Base-by-base conservation (phyloP, 352 stramenopile species). In the Thraustochytrium sp. region DNA sequence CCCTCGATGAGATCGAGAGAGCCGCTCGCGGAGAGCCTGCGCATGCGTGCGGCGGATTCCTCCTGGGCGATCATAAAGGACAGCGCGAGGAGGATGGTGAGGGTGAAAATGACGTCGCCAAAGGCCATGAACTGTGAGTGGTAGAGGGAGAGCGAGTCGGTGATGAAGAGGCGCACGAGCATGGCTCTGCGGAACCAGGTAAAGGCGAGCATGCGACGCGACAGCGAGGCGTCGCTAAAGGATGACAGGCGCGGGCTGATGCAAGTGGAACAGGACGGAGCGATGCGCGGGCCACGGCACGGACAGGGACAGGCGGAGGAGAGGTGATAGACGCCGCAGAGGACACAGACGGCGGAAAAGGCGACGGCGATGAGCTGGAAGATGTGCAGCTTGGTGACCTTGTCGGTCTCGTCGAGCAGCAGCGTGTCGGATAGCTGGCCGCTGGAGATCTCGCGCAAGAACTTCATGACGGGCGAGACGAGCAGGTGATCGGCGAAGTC, bases 131-230 rank as follows among this genome's bases (percentile, higher is more conserved):
- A 80, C 53, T 80, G 68, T 13, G 68, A 80, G 3, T 80, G 68
- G 38, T 80, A 80, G 4, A 80, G 42, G 26, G 68, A 44, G 3
- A 80, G 53, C 34, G 68, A 80, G 68, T 80, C 68, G 29, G 68
- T 65, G 38, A 80, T 80, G 37, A 80, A 80, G 31, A 80, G 53
- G 51, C 68, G 68, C n/a, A 80, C 68, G 31, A 80, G 68, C 68
- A 80, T 80, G 23, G 68, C 76, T 40, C 68, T 61, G 23, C 68
- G 46, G 42, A 80, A 80, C 68, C 68, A 80, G 31, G 63, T 64
- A 26, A 80, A 80, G 23, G 68, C 68, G 21, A 42, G 11, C n/a
- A 75, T 80, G 48, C 68, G 68, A 49, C 68, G 68, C 8, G 37
- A 75, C 44, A 42, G 63, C 26, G 23, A 72, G 21, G 59, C 31